These are phyloP conservation scores for Cystobasidium sp. DNA, from an alignment of 1,284 basidiomycete genomes.

Conservation along the genomic window DNA sequence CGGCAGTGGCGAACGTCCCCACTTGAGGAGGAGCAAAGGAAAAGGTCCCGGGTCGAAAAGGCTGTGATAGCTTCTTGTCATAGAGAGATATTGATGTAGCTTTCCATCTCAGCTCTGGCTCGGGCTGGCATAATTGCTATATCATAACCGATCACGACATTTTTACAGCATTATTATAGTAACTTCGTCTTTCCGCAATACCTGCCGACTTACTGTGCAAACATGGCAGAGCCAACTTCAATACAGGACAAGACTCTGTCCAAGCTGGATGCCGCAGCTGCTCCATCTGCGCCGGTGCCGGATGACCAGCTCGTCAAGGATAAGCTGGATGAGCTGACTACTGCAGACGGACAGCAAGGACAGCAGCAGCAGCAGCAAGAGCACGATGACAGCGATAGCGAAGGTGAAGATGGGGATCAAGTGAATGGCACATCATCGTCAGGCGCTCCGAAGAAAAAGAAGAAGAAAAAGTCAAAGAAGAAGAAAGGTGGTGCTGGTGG, in stretches of 20 bases:
- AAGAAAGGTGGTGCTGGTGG: constrained; percentile 52
- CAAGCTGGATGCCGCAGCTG: constrained; percentile 22
- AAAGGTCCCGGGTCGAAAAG: too few species aligned
- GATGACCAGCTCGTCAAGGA: constrained; percentile 15
- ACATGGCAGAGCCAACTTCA: constrained; percentile 25
- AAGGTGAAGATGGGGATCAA: constrained; percentile 47
- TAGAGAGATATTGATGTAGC: too few species aligned
- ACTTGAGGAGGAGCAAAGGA: too few species aligned
- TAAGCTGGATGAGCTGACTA: constrained; percentile 14
- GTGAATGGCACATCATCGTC: constrained; percentile 47
- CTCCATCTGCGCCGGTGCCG: constrained; percentile 24
- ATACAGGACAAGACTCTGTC: constrained; percentile 11
- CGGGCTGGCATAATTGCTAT: too few species aligned
- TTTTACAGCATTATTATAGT: neutral
- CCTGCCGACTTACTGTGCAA: neutral
- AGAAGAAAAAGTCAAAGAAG: constrained; percentile 84
- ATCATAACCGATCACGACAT: too few species aligned
- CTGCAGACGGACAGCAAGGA: constrained; percentile 4
- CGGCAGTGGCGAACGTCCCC: too few species aligned
- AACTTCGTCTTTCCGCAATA: neutral
- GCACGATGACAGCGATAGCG: constrained; percentile 57
- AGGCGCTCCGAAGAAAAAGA: constrained; percentile 79
- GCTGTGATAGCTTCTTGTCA: too few species aligned
- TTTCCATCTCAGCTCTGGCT: too few species aligned
- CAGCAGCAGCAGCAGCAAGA: constrained; percentile 32